Conservation (phyloP, 1,284 basidiomycete genomes). For the Apiotrichum laibachii region DNA sequence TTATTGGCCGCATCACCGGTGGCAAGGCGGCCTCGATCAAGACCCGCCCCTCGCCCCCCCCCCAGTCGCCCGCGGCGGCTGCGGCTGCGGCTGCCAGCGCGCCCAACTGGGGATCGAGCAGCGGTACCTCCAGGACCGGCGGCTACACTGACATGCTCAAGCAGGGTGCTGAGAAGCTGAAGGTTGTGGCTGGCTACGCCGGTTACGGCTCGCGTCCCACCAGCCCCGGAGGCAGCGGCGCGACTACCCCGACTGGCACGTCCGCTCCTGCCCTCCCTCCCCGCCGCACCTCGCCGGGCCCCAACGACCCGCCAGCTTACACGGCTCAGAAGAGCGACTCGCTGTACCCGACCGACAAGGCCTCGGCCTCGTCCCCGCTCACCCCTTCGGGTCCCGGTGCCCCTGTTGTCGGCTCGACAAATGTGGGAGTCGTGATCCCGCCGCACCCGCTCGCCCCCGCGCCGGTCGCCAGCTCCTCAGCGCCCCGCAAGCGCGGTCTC, state of each 20-base stretch:
- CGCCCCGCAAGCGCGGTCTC: constrained; percentile 34
- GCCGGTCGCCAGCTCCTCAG: background rate
- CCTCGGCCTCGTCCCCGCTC: background rate
- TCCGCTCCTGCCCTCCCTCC: background rate
- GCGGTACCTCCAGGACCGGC: background rate
- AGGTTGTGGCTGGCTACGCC: background rate
- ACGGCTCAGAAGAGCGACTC: background rate
- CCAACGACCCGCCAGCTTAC: background rate
- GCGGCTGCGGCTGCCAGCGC: too few species aligned
- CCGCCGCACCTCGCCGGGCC: too few species aligned
- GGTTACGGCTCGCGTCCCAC: background rate
- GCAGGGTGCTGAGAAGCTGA: constrained; percentile 2
- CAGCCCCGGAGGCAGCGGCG: background rate
- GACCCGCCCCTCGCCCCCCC: background rate
- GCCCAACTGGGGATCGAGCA: too few species aligned
- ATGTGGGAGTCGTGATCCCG: too few species aligned
- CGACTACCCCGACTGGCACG: background rate
- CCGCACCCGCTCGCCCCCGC: background rate
- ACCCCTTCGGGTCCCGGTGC: too few species aligned
- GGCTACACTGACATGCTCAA: constrained; percentile 2
- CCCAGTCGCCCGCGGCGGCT: background rate
- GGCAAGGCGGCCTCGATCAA: constrained; percentile 1
- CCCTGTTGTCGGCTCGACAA: too few species aligned
- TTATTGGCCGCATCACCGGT: background rate
- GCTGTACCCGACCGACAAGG: background rate